Percentiles rank a stretch among this genome's conserved stretches.
phyloP scores from a whole-genome alignment of 257 asterid genomes.

The Ehretia macrophylla region DNA sequence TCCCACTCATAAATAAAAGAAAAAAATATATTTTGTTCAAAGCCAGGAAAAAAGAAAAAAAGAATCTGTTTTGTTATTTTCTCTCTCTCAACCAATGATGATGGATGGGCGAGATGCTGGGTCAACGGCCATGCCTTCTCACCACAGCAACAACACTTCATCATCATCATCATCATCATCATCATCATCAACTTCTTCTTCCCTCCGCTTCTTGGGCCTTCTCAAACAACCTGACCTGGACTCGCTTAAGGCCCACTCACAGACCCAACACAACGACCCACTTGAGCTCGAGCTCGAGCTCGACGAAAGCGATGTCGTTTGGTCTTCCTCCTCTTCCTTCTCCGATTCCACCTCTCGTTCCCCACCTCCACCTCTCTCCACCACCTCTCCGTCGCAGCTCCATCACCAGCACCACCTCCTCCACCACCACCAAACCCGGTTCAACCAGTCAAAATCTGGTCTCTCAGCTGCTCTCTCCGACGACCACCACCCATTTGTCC shows the following conservation, averaged over 20 bases:
- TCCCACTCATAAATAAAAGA: too few relatives aligned
- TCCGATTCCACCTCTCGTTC: slow-evolving; percentile 26
- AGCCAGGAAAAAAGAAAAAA: too few relatives aligned
- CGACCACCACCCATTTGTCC: slow-evolving; percentile 34
- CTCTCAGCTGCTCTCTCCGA: slow-evolving; percentile 62
- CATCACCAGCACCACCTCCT: slow-evolving; percentile 15
- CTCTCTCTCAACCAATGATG: not conserved
- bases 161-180: not conserved
- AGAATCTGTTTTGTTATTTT: not conserved
- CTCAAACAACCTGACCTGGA: slow-evolving; percentile 39
- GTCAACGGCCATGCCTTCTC: slow-evolving; percentile 48
- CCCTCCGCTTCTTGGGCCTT: slow-evolving; percentile 47
- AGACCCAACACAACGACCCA: not conserved
- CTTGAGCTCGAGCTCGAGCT: slow-evolving; percentile 43
- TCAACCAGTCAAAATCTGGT: slow-evolving; percentile 40
- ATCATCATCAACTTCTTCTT: slow-evolving; percentile 32
- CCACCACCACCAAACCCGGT: slow-evolving; percentile 17
- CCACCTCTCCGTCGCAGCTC: slow-evolving; percentile 23
- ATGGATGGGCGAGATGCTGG: slow-evolving; percentile 2
- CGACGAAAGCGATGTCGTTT: slow-evolving; percentile 77
- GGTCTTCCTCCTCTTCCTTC: slow-evolving; percentile 48
- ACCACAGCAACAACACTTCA: not conserved
- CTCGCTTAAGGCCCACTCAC: slow-evolving; percentile 17
- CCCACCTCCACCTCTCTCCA: slow-evolving; percentile 19
- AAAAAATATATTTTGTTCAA: too few relatives aligned